A percentile compares a stretch with the other conserved stretches of the same genome.
phyloP scores from a whole-genome alignment of 345 rosid genomes.

The Alliaria petiolata region DNA sequence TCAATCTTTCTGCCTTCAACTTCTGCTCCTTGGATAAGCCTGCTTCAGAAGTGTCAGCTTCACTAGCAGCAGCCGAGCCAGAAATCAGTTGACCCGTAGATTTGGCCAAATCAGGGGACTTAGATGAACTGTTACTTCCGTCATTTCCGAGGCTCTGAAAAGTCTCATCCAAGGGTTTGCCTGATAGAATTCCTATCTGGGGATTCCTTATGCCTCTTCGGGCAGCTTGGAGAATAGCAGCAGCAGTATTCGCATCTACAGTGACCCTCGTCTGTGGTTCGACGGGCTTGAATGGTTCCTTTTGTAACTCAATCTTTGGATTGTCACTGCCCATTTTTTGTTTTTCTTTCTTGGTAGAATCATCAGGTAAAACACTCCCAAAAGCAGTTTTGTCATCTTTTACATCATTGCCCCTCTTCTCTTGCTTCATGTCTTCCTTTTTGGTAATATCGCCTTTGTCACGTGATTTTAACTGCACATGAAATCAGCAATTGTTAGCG shows the following conservation, averaged over 20 bases:
- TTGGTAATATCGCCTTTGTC: conserved; percentile 39
- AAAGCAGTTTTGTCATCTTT: conserved; percentile 39
- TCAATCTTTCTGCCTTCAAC: conserved; percentile 89
- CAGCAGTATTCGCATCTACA: conserved; percentile 77
- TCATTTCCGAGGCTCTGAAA: no score
- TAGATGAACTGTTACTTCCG: no score
- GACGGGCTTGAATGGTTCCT: conserved; percentile 45
- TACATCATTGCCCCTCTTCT: conserved; percentile 39
- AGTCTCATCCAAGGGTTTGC: conserved; percentile 32
- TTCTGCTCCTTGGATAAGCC: conserved; percentile 68
- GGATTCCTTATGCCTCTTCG: conserved; percentile 83
- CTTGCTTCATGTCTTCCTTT: conserved; percentile 41
- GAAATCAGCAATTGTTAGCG: conserved; percentile 9
- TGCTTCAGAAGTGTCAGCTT: conserved; percentile 72
- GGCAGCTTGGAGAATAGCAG: conserved; percentile 94
- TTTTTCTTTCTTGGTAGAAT: conserved; percentile 69
- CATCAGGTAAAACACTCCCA: conserved; percentile 58
- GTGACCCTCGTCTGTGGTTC: conserved; percentile 49
- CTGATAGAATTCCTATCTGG: conserved; percentile 47
- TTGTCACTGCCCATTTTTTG: conserved; percentile 71
- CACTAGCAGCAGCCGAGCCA: conserved; percentile 51
- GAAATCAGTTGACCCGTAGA: conserved; percentile 36
- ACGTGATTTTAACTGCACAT: conserved; percentile 50
- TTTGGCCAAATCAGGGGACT: no score
- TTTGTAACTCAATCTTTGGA: conserved; percentile 59